Evolutionary conservation across 495 filamentous ascomycete genomes (phyloP).

Genomic region (Hypoxylon rickii): DNA sequence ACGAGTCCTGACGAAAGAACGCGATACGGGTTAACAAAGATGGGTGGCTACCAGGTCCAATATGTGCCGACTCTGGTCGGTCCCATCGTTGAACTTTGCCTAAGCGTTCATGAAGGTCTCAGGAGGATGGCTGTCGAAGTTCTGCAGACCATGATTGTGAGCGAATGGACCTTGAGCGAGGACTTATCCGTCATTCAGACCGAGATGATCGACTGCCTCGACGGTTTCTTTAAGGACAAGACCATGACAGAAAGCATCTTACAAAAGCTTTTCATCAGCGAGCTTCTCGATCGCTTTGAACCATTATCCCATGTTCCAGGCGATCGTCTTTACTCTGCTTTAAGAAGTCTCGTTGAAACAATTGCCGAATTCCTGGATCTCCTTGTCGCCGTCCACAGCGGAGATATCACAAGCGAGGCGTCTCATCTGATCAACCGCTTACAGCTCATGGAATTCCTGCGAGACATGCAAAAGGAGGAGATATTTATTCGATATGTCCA

Average conservation of each 20-base stretch:
- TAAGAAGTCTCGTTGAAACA: conserved; percentile 77
- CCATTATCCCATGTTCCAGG: conserved; percentile 65
- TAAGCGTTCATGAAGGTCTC: conserved; percentile 93
- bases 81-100: conserved; percentile 89
- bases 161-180: conserved; percentile 96
- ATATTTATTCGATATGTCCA: conserved; percentile 98
- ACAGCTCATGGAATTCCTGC: conserved; percentile 92
- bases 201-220: conserved; percentile 94
- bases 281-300: conserved; percentile 82
- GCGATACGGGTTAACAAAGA: conserved; percentile 76
- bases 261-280: conserved; percentile 89
- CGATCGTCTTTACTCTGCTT: conserved; percentile 74
- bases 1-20: conserved; percentile 72
- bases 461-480: conserved; percentile 96
- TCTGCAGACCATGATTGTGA: conserved; percentile 95
- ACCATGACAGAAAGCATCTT: conserved; percentile 83
- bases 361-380: conserved; percentile 92
- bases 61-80: conserved; percentile 91
- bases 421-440: conserved; percentile 82
- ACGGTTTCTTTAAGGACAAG: conserved; percentile 87
- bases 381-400: conserved; percentile 87
- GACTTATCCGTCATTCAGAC: conserved; percentile 91
- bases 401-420: conserved; percentile 74
- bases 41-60: conserved; percentile 97
- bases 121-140: conserved; percentile 89